These are phyloP conservation scores for Helianthus annuus DNA, from an alignment of 129 eudicot genomes.

Conservation along the genomic window DNA sequence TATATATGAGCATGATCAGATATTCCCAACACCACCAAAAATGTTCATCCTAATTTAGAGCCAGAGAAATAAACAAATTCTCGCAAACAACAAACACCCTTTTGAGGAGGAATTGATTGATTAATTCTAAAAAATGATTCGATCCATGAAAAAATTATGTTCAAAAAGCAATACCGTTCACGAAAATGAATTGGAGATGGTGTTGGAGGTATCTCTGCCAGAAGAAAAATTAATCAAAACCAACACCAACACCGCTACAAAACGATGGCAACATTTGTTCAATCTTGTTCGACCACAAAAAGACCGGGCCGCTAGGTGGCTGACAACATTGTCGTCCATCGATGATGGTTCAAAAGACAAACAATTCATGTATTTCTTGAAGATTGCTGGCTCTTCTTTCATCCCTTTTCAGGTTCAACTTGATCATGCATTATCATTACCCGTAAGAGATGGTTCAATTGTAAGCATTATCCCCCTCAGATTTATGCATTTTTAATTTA, in stretches of 20 bases:
- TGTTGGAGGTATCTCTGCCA: conserved; percentile 72
- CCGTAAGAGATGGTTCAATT: conserved; percentile 56
- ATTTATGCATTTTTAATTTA: background rate
- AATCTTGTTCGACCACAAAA: conserved; percentile 45
- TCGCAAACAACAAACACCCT: too few relatives aligned
- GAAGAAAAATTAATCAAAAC: conserved; percentile 65
- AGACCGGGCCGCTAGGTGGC: conserved; percentile 31
- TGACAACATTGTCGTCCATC: conserved; percentile 20
- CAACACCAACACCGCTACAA: conserved; percentile 52
- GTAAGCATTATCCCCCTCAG: conserved; percentile 33
- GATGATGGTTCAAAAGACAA: conserved; percentile 32
- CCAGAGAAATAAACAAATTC: background rate
- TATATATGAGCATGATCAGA: background rate
- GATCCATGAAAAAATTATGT: conserved; percentile 62
- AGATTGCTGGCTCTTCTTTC: conserved; percentile 42
- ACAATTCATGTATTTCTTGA: conserved; percentile 62
- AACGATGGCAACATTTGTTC: conserved; percentile 70
- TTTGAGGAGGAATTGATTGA: too few relatives aligned
- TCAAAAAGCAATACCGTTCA: conserved; percentile 47
- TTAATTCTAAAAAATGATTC: conserved; percentile 19
- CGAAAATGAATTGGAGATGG: conserved; percentile 75
- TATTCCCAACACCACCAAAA: conserved; percentile 13
- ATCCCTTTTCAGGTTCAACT: conserved; percentile 59
- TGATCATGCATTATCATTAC: conserved; percentile 42
- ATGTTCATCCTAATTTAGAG: conserved; percentile 3